A percentile compares a stretch with the other conserved stretches of the same genome.
Evolutionary conservation across 768 basidiomycete genomes (phyloP).

Genomic region (Leccinum arenicola): DNA sequence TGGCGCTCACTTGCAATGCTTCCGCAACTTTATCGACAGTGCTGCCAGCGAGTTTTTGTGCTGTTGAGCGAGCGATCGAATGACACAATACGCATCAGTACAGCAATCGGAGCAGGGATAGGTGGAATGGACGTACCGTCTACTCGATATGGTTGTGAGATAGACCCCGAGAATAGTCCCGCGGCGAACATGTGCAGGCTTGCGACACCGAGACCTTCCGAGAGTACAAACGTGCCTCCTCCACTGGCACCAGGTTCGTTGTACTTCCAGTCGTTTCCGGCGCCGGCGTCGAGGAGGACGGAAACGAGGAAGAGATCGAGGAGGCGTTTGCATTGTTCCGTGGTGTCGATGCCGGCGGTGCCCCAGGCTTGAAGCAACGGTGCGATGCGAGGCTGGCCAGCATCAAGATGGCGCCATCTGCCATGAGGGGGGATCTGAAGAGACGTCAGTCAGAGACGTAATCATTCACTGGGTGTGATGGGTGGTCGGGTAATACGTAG

Average conservation of each 20-base stretch:
- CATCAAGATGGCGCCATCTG: conserved; percentile 86
- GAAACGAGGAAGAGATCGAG: conserved; percentile 90
- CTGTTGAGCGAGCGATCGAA: conserved; percentile 37
- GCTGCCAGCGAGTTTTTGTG: conserved; percentile 63
- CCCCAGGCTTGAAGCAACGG: conserved; percentile 61
- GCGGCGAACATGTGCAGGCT: conserved; percentile 85
- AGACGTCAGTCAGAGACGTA: conserved; percentile 2
- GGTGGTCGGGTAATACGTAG: background rate
- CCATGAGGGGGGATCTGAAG: conserved; percentile 81
- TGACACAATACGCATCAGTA: conserved; percentile 8
- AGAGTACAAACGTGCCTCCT: conserved; percentile 56
- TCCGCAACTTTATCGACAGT: conserved; percentile 55
- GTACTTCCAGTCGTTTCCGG: conserved; percentile 81
- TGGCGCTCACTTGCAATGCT: conserved; percentile 74
- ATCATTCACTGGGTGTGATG: background rate
- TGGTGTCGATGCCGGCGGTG: conserved; percentile 37
- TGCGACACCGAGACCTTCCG: conserved; percentile 85
- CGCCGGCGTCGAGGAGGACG: conserved; percentile 93
- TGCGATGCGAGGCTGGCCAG: conserved; percentile 59
- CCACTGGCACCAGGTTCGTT: conserved; percentile 52
- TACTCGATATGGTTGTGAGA: conserved; percentile 62
- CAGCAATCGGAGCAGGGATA: background rate
- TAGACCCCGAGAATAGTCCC: conserved; percentile 74
- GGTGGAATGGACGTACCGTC: conserved; percentile 56
- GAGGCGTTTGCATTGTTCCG: conserved; percentile 67